A percentile compares a stretch with the other conserved stretches of the same genome.
Conservation (phyloP, 495 filamentous ascomycete species). For the Xylaria telfairii region DNA sequence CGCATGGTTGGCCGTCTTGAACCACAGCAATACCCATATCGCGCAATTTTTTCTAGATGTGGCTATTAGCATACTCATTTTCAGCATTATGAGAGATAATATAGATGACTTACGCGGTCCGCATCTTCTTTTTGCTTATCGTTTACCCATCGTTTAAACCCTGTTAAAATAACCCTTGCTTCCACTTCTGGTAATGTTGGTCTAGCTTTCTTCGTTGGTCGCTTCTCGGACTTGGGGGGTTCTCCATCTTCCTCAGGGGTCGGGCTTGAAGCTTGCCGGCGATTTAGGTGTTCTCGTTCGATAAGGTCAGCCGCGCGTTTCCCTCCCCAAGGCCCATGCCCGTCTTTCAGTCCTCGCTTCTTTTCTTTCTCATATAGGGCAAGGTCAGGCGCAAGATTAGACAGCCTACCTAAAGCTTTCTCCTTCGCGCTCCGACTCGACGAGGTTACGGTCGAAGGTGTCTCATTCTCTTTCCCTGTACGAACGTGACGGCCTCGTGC, state of each 20-base stretch:
- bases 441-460: slow-evolving; percentile 68
- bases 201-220: slow-evolving; percentile 66
- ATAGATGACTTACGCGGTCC: slow-evolving; percentile 74
- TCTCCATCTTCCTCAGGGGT: slow-evolving; percentile 56
- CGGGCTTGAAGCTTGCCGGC: slow-evolving; percentile 42
- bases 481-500: slow-evolving; percentile 49
- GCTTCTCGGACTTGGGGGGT: slow-evolving; percentile 50
- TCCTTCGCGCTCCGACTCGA: slow-evolving; percentile 88
- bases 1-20: slow-evolving; percentile 73
- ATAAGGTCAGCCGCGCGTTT: slow-evolving; percentile 64
- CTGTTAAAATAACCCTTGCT: slow-evolving; percentile 78
- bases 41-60: slow-evolving; percentile 74
- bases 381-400: slow-evolving; percentile 80
- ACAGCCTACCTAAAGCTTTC: slow-evolving; percentile 75
- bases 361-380: slow-evolving; percentile 91
- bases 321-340: slow-evolving; percentile 73
- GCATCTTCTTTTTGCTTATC: slow-evolving; percentile 72
- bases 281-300: slow-evolving; percentile 52
- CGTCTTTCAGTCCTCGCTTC: slow-evolving; percentile 76
- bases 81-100: slow-evolving; percentile 31
- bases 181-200: slow-evolving; percentile 62
- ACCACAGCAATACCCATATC: slow-evolving; percentile 82
- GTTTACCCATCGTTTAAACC: slow-evolving; percentile 75
- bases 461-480: slow-evolving; percentile 82
- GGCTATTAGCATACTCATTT: slow-evolving; percentile 35